A percentile compares a stretch with the other conserved stretches of the same genome.
These are phyloP conservation scores for Hyphopichia fennica DNA, from an alignment of 1,139 yeast genomes.

Conservation along the genomic window DNA sequence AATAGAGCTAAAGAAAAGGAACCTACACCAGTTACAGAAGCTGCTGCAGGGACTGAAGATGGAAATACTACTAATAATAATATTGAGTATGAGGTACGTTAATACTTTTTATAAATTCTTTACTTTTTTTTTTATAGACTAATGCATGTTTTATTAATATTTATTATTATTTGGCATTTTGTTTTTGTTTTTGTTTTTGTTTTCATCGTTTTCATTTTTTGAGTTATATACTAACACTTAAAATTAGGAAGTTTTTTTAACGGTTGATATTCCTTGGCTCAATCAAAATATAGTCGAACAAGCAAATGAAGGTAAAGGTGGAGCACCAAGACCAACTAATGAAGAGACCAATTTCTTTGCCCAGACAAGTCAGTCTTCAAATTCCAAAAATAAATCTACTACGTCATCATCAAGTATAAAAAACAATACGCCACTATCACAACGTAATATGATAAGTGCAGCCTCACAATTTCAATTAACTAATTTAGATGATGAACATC, in stretches of 20 bases:
- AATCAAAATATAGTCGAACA: background rate
- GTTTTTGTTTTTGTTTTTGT: slow-evolving; percentile 11
- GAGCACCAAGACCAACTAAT: background rate
- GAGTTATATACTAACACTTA: slow-evolving; percentile 20
- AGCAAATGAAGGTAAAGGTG: slow-evolving; percentile 8
- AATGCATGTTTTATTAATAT: background rate
- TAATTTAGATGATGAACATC: slow-evolving; percentile 31
- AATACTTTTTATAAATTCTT: slow-evolving; percentile 2
- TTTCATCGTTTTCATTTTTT: background rate
- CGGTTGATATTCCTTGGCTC: slow-evolving; percentile 41
- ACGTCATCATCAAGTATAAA: background rate
- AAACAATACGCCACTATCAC: background rate
- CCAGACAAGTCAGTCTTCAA: too few relatives aligned
- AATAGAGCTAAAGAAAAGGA: slow-evolving; percentile 11
- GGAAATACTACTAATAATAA: slow-evolving; percentile 9
- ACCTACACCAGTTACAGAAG: slow-evolving; percentile 15
- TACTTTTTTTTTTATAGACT: background rate
- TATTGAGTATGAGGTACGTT: slow-evolving; percentile 40
- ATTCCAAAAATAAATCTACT: background rate
- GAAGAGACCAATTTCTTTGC: too few relatives aligned
- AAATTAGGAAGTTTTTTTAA: slow-evolving; percentile 39
- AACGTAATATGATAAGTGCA: slow-evolving; percentile 31
- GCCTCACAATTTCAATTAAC: slow-evolving; percentile 45
- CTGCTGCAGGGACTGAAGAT: slow-evolving; percentile 20
- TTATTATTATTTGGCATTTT: background rate